phyloP scores from a whole-genome alignment of 2,329 filamentous ascomycete genomes.

The Blumeria hordei region DNA sequence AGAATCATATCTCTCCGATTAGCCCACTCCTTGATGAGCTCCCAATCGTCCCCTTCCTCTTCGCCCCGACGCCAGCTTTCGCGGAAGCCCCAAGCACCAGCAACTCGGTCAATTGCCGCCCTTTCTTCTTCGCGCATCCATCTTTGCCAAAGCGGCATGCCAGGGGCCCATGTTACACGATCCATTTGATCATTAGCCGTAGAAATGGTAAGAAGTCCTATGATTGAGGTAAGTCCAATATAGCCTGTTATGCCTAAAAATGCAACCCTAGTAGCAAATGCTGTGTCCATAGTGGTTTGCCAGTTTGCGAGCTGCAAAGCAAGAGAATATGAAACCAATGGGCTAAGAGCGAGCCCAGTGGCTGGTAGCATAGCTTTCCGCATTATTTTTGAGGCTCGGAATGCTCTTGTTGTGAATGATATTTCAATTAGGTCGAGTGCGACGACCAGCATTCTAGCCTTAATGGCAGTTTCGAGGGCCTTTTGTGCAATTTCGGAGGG shows the following conservation, averaged over 20 bases:
- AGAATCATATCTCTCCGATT: conserved; percentile 70
- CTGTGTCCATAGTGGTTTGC: conserved; percentile 55
- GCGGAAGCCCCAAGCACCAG: conserved; percentile 77
- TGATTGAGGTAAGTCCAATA: conserved; percentile 51
- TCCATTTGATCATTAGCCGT: conserved; percentile 91
- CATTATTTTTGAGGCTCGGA: conserved; percentile 40
- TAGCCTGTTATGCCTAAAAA: conserved; percentile 70
- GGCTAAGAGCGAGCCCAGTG: conserved; percentile 29
- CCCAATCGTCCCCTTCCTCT: conserved; percentile 80
- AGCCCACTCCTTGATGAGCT: conserved; percentile 60
- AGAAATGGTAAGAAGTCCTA: conserved; percentile 63
- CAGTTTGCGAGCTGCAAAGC: conserved; percentile 40
- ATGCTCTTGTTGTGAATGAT: conserved; percentile 42
- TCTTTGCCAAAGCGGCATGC: conserved; percentile 54
- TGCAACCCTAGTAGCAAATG: conserved; percentile 49
- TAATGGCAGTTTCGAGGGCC: conserved; percentile 60
- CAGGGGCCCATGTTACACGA: conserved; percentile 70
- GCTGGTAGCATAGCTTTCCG: conserved; percentile 36
- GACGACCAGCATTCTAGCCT: conserved; percentile 51
- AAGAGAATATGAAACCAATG: conserved; percentile 43
- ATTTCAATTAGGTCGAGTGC: conserved; percentile 53
- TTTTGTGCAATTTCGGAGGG: conserved; percentile 42
- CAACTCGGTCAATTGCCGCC: conserved; percentile 63
- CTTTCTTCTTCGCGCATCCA: conserved; percentile 84
- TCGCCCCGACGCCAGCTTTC: conserved; percentile 60